phyloP scores from a whole-genome alignment of 1,284 basidiomycete species.

The Cryptococcus floricola region DNA sequence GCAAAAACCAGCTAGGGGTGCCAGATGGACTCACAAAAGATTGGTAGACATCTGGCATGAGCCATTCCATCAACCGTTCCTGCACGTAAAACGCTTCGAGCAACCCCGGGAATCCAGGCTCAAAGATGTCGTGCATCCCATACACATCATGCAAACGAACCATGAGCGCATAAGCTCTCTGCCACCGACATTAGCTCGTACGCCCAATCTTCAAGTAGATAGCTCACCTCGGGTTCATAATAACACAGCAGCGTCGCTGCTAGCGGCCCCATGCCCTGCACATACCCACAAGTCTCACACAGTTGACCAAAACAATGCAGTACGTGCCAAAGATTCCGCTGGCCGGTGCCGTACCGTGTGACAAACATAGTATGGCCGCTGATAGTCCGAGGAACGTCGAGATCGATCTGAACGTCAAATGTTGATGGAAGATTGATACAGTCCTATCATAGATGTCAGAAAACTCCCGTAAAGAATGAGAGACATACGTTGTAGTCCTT shows the following conservation, averaged over 20 bases:
- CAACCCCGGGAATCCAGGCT: conserved; percentile 91
- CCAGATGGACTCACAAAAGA: conserved; percentile 59
- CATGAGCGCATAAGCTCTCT: conserved; percentile 73
- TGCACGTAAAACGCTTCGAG: conserved; percentile 92
- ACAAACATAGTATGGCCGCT: conserved; percentile 90
- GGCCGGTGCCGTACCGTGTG: conserved; percentile 92
- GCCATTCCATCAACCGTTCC: conserved; percentile 73
- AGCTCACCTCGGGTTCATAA: conserved; percentile 69
- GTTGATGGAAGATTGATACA: conserved; percentile 71
- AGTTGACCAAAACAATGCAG: conserved; percentile 84
- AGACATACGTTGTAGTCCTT: conserved; percentile 55
- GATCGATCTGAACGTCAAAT: conserved; percentile 95
- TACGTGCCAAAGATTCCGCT: conserved; percentile 90
- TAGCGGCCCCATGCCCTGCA: conserved; percentile 93
- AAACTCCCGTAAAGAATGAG: not conserved
- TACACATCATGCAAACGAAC: conserved; percentile 85
- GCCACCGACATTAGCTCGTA: not conserved
- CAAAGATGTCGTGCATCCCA: conserved; percentile 81
- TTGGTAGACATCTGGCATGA: conserved; percentile 82
- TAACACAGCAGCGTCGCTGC: conserved; percentile 93
- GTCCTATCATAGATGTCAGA: conserved; percentile 43
- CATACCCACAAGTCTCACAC: conserved; percentile 88
- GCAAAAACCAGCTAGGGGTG: not conserved
- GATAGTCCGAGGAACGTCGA: conserved; percentile 96
- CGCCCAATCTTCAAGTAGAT: not conserved